Percentiles rank a stretch among this genome's conserved stretches.
Evolutionary conservation across 306 rosid species (phyloP).

Genomic region (Inga leiocalycina): DNA sequence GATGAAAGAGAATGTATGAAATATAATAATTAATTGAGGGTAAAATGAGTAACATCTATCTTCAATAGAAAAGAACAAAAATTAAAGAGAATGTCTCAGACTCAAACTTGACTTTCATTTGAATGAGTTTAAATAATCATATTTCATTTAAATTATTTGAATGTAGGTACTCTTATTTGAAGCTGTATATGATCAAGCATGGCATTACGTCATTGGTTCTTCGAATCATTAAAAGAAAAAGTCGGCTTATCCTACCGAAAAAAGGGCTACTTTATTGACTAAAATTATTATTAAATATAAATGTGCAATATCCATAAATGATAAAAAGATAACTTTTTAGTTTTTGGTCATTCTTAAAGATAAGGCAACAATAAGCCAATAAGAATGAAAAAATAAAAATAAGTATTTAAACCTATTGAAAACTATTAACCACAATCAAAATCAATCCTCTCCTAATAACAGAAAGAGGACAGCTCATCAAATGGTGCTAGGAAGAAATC

Average conservation of each 20-base stretch:
- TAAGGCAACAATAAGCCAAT: background rate
- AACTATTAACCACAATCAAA: background rate
- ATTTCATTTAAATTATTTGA: background rate
- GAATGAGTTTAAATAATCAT: background rate
- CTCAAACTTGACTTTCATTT: background rate
- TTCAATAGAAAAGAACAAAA: background rate
- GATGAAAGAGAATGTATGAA: no score
- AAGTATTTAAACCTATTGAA: background rate
- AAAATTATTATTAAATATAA: background rate
- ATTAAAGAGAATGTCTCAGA: background rate
- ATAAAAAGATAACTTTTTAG: background rate
- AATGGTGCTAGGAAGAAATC: no score
- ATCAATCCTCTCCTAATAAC: no score
- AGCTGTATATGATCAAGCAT: constrained; percentile 33
- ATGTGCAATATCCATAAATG: background rate
- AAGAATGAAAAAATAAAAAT: background rate
- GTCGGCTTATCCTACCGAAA: background rate
- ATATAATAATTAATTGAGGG: no score
- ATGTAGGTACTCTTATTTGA: background rate
- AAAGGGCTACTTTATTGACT: background rate
- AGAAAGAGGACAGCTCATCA: no score
- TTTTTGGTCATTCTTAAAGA: background rate
- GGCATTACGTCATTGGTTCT: constrained; percentile 25
- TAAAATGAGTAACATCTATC: background rate
- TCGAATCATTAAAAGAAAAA: constrained; percentile 3